Evolutionary conservation across 331 rosid genomes (phyloP).

Genomic region (Rosa hybrid): DNA sequence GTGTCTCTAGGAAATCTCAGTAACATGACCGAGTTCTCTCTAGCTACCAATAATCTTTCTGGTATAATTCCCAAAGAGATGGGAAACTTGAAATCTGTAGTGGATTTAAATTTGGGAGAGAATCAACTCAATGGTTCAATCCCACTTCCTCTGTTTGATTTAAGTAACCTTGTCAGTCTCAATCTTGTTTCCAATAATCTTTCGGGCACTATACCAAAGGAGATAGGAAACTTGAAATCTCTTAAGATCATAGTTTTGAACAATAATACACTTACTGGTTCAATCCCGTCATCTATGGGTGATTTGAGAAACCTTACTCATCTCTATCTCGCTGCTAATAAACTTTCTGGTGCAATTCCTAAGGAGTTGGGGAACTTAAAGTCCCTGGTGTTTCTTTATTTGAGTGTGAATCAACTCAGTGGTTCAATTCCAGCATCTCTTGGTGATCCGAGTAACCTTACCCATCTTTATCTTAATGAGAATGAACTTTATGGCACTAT

Average conservation of each 20-base stretch:
- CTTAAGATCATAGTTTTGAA: not conserved
- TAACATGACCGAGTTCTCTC: not conserved
- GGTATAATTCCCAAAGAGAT: no score
- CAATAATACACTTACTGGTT: conserved; percentile 11
- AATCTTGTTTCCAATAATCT: not conserved
- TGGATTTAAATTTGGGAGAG: no score
- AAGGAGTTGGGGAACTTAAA: not conserved
- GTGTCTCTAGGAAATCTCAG: not conserved
- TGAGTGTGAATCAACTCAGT: not conserved
- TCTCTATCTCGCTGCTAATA: not conserved
- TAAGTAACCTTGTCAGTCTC: not conserved
- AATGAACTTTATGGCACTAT: conserved; percentile 7
- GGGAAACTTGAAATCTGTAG: no score
- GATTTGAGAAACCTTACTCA: not conserved
- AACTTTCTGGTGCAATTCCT: not conserved
- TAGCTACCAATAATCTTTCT: not conserved
- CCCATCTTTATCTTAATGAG: accelerated
- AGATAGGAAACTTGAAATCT: not conserved
- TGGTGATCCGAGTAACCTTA: not conserved
- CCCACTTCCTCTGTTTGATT: no score
- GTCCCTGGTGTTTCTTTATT: not conserved
- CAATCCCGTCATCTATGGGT: not conserved
- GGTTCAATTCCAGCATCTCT: not conserved
- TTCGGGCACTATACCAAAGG: not conserved
- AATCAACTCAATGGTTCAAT: no score